Evolutionary conservation across 441 rosid genomes (phyloP).

Genomic region (Euphorbia corollata): DNA sequence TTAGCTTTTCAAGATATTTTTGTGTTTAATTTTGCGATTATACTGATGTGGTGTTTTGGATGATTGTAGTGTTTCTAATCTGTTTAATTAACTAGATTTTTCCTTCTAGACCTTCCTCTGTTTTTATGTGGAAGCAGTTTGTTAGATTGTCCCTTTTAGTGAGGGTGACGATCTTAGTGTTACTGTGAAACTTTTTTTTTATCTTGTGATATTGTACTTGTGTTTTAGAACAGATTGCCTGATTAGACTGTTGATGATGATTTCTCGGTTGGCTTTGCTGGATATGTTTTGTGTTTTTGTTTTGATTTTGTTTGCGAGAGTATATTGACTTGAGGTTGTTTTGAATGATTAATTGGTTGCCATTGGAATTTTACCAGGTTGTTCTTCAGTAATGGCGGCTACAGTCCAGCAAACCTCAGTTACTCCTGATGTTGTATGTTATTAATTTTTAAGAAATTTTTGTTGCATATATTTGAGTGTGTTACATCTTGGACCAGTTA

Average conservation of each 20-base stretch:
- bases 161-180: too few species aligned
- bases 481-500: background rate
- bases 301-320: background rate
- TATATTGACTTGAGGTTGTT: background rate
- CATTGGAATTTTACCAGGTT: slow-evolving; percentile 14
- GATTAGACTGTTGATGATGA: background rate
- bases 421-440: slow-evolving; percentile 51
- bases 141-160: too few species aligned
- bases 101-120: too few species aligned
- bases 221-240: too few species aligned
- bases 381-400: slow-evolving; percentile 37
- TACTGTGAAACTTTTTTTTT: background rate
- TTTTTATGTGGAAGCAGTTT: too few species aligned
- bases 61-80: too few species aligned
- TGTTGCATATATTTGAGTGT: background rate
- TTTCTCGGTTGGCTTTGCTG: background rate
- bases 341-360: background rate
- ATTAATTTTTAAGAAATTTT: background rate
- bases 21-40: too few species aligned
- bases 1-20: too few species aligned
- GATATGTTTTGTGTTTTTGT: background rate
- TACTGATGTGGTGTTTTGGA: too few species aligned
- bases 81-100: too few species aligned
- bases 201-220: background rate
- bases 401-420: slow-evolving; percentile 29